Base-by-base conservation (phyloP, 345 rosid species). In the Eucalyptus curtisii region DNA sequence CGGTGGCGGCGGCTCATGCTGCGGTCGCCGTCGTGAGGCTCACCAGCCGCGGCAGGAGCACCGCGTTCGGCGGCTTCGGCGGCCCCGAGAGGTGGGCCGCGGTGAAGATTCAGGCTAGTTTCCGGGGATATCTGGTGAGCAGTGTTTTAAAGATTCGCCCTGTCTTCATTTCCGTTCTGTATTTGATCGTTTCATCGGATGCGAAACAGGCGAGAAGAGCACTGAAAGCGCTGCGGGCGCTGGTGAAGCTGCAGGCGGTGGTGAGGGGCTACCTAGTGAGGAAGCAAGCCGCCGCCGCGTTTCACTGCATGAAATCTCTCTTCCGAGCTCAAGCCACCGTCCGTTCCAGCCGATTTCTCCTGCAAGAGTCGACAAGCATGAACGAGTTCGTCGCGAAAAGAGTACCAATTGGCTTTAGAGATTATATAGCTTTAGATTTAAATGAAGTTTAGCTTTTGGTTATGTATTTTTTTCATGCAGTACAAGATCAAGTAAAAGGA, bases 231-330 rank as follows among this genome's bases (percentile, higher is more conserved):
- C 89, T 96, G 86, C 94, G 91, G 90, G 97, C 96, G 81, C 81
- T 96, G 79, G 99, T 96, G 93, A 96, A 96, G 92, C 90, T 96
- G 85, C 99, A 96, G 89, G 99, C 98, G 14, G 90, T 91, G 53
- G 96, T 94, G 11, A 92, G 98, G 93, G 99, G 99, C 1, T 96
- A 90, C 92, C 90, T 96, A 87, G 99, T 94, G 47, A 90, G 99
- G 84, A 96, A 93, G 91, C 97, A 96, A 81, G 96, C 98, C 33
- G 52, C 95, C 0, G 96, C 94, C 22, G 95, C 98, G 5, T 94
- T 96, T 50, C 94, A 92, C 80, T 89, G 97, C 91, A 96, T 96
- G 97, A 95, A 95, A 88, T 96, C 99, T 33, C 94, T 96, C 49
- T 92, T 96, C 15, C 92, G 97, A 92, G 99, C 99, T 57, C 99